Evolutionary conservation across 768 basidiomycete genomes (phyloP), one percentile per base, ranked within the genome.

Genomic region (Termitomyces sp.): DNA sequence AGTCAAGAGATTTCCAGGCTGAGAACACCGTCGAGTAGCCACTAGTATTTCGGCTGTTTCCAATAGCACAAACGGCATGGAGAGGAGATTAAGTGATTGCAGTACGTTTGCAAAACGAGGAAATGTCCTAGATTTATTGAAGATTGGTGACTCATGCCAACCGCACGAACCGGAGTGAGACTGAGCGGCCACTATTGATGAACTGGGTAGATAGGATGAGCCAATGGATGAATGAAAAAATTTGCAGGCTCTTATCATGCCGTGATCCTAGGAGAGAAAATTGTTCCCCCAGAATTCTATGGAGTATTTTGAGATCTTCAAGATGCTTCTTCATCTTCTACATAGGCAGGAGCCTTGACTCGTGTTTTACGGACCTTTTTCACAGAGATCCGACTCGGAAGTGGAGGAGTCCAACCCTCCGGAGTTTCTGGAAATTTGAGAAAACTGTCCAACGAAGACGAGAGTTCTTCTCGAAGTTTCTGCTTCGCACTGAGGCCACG

Each of bases 401-500:
- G 37, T 13, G 45, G 55, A 13, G 58, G 51, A 24, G 31, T 37
- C 46, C 45, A 50, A 9, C 34, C 37, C 34, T 49, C 22, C 11
- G 61, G 63, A 20, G 52, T 51, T 4, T 44, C 34, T 4, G 61
- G 57, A 30, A 61, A 45, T 12, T 18, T 41, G 3, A 66, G 36
- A n/a, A 66, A 20, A 37, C 41, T 42, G 3, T 61, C 54, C 45
- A 58, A 50, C 16, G 59, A 46, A 5, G 45, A 34, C 2, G 59
- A 52, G 20, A 66, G 16, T 33, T 41, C 34, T 12, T 33, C 56
- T 36, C 37, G 53, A 6, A 67, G 48, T 22, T 51, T 60, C 48
- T 59, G 58, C 55, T 60, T 66, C 20, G 56, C 58, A 46, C 41
- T 18, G 49, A 47, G 37, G 30, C 55, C 59, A 18, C 48, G 24